Evolutionary conservation across 768 basidiomycete genomes (phyloP).

Genomic region (Suillus decipiens): DNA sequence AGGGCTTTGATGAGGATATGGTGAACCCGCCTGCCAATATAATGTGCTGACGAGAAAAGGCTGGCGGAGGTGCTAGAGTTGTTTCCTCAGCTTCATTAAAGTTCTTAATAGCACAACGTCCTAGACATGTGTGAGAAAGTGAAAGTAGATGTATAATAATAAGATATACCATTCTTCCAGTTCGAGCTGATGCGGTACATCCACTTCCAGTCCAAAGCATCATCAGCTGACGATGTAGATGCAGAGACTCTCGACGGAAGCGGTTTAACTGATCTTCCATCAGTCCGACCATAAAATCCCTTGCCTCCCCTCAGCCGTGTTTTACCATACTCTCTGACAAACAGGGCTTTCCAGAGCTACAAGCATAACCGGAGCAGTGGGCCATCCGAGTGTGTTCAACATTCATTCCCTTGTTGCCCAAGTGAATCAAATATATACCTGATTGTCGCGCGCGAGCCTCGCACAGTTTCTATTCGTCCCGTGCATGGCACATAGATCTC

Average conservation of each 20-base stretch:
- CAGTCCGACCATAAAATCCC: slow-evolving; percentile 57
- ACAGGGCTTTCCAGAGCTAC: slow-evolving; percentile 71
- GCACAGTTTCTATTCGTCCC: slow-evolving; percentile 65
- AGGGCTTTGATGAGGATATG: slow-evolving; percentile 43
- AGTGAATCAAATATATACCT: slow-evolving; percentile 43
- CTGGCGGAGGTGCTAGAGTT: slow-evolving; percentile 10
- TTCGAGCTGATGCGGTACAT: slow-evolving; percentile 86
- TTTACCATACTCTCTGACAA: slow-evolving; percentile 65
- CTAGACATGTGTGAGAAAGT: slow-evolving; percentile 40
- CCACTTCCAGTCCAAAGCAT: slow-evolving; percentile 71
- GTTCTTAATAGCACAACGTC: slow-evolving; percentile 58
- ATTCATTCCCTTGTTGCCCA: slow-evolving; percentile 10
- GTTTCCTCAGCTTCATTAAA: slow-evolving; percentile 20
- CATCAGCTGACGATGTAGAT: slow-evolving; percentile 26
- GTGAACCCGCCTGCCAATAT: slow-evolving; percentile 61
- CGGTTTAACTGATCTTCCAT: slow-evolving; percentile 59
- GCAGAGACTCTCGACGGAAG: slow-evolving; percentile 52
- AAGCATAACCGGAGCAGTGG: slow-evolving; percentile 6
- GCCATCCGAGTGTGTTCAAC: slow-evolving; percentile 20
- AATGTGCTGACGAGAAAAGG: slow-evolving; percentile 39
- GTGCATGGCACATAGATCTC: slow-evolving; percentile 68
- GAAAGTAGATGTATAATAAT: slow-evolving; percentile 17
- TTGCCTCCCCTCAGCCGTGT: slow-evolving; percentile 65
- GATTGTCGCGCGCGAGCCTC: slow-evolving; percentile 66
- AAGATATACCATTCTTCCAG: slow-evolving; percentile 69